Evolutionary conservation across 306 rosid species (phyloP).

Genomic region (Sophora flavescens): DNA sequence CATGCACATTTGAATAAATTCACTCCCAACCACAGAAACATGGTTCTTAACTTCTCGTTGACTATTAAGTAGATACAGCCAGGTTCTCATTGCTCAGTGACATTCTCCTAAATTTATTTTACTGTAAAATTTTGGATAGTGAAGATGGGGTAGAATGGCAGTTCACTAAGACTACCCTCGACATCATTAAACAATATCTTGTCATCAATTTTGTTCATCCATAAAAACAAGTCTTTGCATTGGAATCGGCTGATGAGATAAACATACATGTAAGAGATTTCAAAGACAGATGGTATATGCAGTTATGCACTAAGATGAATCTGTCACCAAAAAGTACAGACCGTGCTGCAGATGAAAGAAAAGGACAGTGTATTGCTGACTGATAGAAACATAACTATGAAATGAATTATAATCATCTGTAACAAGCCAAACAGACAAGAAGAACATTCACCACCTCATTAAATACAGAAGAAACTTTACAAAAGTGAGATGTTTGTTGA

Average conservation of each 20-base stretch:
- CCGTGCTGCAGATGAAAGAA: background rate
- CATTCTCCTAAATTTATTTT: background rate
- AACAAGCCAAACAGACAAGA: background rate
- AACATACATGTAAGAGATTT: background rate
- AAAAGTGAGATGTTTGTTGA: background rate
- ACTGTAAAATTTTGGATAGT: background rate
- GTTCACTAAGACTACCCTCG: background rate
- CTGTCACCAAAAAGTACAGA: background rate
- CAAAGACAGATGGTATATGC: background rate
- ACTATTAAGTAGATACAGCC: background rate
- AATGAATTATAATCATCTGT: background rate
- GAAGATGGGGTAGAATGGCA: background rate
- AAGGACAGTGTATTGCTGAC: background rate
- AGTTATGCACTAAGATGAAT: background rate
- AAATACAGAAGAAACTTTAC: background rate
- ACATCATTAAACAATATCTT: background rate
- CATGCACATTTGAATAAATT: background rate
- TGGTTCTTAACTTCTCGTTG: background rate
- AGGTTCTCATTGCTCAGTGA: background rate
- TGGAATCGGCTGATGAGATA: background rate
- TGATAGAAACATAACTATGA: conserved; percentile 4
- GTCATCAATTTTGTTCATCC: background rate
- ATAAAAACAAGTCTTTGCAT: background rate
- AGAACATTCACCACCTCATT: background rate
- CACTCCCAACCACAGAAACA: background rate